phyloP scores from a whole-genome alignment of 805 yeast genomes.

The Yarrowia sp. region DNA sequence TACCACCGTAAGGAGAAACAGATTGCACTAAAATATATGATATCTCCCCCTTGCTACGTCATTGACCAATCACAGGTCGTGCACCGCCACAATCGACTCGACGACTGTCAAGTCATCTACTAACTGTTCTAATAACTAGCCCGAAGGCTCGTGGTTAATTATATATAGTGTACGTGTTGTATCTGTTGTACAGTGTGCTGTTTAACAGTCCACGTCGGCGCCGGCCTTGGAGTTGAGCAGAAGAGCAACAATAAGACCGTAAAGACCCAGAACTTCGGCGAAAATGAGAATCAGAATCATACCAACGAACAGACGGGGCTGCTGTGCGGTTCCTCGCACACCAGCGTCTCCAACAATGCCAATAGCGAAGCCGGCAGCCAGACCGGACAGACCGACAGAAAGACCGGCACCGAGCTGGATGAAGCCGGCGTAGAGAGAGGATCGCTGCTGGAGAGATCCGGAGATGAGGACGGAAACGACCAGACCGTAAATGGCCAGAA shows the following conservation, averaged over 20 bases:
- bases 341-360: conserved; percentile 99
- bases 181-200: not conserved
- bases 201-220: conserved; percentile 84
- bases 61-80: not conserved
- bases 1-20: no score
- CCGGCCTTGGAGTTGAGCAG: conserved; percentile 97
- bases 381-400: conserved; percentile 94
- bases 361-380: conserved; percentile 98
- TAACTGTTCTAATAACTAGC: conserved; percentile 18
- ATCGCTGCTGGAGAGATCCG: conserved; percentile 84
- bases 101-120: not conserved
- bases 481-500: conserved; percentile 95
- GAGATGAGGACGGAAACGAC: conserved; percentile 96
- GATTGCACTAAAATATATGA: no score
- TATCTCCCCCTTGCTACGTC: no score
- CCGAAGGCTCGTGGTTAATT: conserved; percentile 26
- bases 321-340: conserved; percentile 98
- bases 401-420: conserved; percentile 98
- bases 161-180: conserved; percentile 36
- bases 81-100: conserved; percentile 11
- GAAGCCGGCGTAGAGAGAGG: conserved; percentile 95
- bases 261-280: conserved; percentile 98
- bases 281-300: conserved; percentile 98
- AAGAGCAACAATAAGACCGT: conserved; percentile 97
- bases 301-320: conserved; percentile 97